A percentile compares a stretch with the other conserved stretches of the same genome.
phyloP scores from a whole-genome alignment of 225 moss, liverwort and hornwort species.

The Sphagnum tenellum region DNA sequence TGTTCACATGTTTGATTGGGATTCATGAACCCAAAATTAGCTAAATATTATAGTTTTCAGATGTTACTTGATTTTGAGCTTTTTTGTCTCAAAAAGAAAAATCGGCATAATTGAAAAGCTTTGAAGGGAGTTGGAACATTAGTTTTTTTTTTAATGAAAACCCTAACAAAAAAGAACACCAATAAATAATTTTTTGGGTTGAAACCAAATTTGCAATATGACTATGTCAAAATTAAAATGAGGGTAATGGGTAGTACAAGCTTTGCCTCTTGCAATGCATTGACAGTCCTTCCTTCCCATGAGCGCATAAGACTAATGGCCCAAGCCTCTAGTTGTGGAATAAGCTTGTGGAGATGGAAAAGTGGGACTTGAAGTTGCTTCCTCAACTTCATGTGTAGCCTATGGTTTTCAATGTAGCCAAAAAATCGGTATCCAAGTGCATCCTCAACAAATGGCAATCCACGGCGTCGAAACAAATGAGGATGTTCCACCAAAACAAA shows the following conservation, averaged over 20 bases:
- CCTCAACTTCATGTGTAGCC: conserved; percentile 10
- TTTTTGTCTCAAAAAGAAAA: no score
- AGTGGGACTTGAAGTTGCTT: conserved; percentile 16
- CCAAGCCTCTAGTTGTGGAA: conserved; percentile 15
- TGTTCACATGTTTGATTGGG: no score
- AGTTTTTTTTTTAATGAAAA: no score
- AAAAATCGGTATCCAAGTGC: conserved; percentile 15
- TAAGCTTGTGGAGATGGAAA: conserved; percentile 7
- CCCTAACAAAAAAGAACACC: no score
- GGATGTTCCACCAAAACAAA: conserved; percentile 21
- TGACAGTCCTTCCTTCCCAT: conserved; percentile 12
- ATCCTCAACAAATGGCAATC: conserved; percentile 10
- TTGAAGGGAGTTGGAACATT: no score
- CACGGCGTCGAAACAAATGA: conserved; percentile 6
- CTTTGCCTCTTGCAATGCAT: conserved; percentile 15
- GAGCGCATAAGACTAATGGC: conserved; percentile 20
- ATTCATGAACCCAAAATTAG: no score
- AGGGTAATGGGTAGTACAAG: conserved; percentile 10
- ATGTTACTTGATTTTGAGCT: no score
- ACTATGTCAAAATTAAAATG: no score
- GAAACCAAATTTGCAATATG: no score
- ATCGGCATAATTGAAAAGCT: no score
- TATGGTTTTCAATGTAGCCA: conserved; percentile 7
- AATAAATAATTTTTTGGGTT: no score
- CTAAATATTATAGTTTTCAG: no score